Evolutionary conservation across 2,329 filamentous ascomycete genomes (phyloP).

Genomic region (Trichoderma guizhouense): DNA sequence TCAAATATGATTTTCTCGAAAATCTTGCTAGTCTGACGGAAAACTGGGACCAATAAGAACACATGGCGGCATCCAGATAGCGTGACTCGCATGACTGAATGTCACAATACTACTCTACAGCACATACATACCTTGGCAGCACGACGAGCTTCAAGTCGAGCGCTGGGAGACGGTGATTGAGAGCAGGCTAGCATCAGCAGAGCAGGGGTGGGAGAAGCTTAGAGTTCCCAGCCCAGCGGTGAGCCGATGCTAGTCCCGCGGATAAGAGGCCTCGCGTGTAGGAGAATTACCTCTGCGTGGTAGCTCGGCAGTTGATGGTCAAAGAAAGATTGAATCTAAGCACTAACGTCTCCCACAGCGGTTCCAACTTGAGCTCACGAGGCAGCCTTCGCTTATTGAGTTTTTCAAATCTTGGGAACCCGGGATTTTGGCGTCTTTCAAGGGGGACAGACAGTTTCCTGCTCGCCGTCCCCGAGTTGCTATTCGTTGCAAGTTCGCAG

Average conservation of each 20-base stretch:
- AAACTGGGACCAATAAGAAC: constrained; percentile 15
- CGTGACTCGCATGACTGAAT: constrained; percentile 16
- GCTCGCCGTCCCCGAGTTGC: not conserved
- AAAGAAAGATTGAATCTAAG: not conserved
- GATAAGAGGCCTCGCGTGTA: constrained; percentile 15
- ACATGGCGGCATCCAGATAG: constrained; percentile 12
- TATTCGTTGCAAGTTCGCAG: not conserved
- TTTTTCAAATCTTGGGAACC: not conserved
- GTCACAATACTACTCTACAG: constrained; percentile 17
- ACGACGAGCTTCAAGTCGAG: not conserved
- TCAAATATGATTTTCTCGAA: not conserved
- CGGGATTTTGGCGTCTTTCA: not conserved
- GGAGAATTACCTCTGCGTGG: constrained; percentile 6
- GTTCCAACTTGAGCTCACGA: not conserved
- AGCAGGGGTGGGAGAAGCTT: constrained; percentile 3
- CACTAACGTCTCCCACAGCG: not conserved
- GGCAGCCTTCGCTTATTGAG: constrained; percentile 10
- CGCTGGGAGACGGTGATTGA: constrained; percentile 3
- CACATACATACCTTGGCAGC: not conserved
- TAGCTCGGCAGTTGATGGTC: constrained; percentile 14
- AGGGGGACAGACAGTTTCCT: not conserved
- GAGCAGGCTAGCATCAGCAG: not conserved
- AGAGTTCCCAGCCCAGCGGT: constrained; percentile 17
- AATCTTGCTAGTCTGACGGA: constrained; percentile 7
- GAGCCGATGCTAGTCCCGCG: constrained; percentile 17